Evolutionary conservation across 2,329 filamentous ascomycete species (phyloP), one percentile per base, ranked within the genome.

Genomic region (Neocatenulostroma microsporum): DNA sequence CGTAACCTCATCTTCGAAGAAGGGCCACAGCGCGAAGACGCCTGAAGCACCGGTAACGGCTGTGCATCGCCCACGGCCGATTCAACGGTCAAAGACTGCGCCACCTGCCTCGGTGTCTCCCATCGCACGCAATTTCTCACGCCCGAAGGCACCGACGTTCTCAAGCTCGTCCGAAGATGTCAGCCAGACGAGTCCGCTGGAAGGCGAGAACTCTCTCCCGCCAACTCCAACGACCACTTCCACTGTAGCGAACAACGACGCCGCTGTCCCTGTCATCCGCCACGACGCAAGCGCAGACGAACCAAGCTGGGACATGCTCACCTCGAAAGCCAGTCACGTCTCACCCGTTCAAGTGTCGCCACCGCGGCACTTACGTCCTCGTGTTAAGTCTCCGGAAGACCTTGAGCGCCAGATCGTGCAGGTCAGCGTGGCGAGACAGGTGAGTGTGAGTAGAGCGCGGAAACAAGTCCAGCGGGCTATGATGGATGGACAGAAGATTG

Each of bases 321-420:
- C 39, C 14, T 37, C 45, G 13, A 24, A n/a, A 36, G 18, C 15
- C 13, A 29, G 18, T 27, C 38, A 24, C 18, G 28, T 30, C 15
- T 27, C 33, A 17, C 32, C 38, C 21, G 18, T 14, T n/a, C 30
- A 24, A 36, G 18, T 5, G 20, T 23, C 15, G 26, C 42, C 12
- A 21, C 30, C 12, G 21, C 30, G 18, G 40, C 21, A 25, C 28
- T 11, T 24, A 36, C 12, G 19, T 23, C 47, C 45, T 2, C 42
- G 44, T 3, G 39, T 53, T 37, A 47, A 43, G 32, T 44, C 45
- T 18, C 42, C 47, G 2, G 44, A 45, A 35, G 52, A 54, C 30
- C 44, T 53, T 13, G 50, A 53, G 35, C 38, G 46, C 13, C 49
- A 51, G 28, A 50, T 54, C 12, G 48, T 56, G 10, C 53, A 54